A percentile compares a stretch with the other conserved stretches of the same genome.
phyloP scores from a whole-genome alignment of 1,284 basidiomycete genomes.

The Gymnopus androsaceus region DNA sequence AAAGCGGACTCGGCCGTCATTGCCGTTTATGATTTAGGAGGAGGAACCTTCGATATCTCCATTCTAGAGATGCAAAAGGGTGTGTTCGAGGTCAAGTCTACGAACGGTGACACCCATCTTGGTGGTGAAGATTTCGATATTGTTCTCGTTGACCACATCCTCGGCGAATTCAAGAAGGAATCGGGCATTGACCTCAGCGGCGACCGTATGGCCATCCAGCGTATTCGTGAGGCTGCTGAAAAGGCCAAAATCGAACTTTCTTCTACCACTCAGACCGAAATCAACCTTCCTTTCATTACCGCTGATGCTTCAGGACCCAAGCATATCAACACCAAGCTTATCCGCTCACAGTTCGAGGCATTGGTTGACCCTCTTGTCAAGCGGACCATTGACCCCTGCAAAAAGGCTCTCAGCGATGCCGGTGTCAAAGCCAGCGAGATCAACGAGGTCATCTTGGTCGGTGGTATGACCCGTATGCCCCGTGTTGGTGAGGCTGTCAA shows the following conservation, averaged over 20 bases:
- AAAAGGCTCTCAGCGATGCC: constrained; percentile 92
- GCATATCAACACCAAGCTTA: constrained; percentile 92
- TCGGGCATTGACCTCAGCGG: constrained; percentile 78
- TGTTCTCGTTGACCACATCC: constrained; percentile 83
- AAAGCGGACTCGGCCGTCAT: constrained; percentile 83
- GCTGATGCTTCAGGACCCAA: constrained; percentile 93
- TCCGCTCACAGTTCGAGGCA: constrained; percentile 87
- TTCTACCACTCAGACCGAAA: constrained; percentile 90
- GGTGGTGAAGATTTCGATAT: constrained; percentile 99
- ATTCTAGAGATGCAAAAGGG: constrained; percentile 99
- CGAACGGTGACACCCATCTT: constrained; percentile 98
- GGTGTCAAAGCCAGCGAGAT: constrained; percentile 92
- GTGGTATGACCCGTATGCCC: constrained; percentile 98
- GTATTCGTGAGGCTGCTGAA: constrained; percentile 97
- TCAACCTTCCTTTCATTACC: constrained; percentile 97
- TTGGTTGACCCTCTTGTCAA: constrained; percentile 85
- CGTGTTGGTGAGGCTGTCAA: constrained; percentile 92
- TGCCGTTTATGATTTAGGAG: constrained; percentile 95
- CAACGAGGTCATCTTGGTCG: constrained; percentile 96
- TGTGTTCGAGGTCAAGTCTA: constrained; percentile 99
- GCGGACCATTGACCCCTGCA: constrained; percentile 95
- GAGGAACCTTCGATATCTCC: constrained; percentile 97
- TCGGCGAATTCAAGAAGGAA: constrained; percentile 95
- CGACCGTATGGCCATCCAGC: constrained; percentile 98
- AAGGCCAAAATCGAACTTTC: constrained; percentile 99